Conservation (phyloP, 768 basidiomycete genomes). For the Lentinula sp. region DNA sequence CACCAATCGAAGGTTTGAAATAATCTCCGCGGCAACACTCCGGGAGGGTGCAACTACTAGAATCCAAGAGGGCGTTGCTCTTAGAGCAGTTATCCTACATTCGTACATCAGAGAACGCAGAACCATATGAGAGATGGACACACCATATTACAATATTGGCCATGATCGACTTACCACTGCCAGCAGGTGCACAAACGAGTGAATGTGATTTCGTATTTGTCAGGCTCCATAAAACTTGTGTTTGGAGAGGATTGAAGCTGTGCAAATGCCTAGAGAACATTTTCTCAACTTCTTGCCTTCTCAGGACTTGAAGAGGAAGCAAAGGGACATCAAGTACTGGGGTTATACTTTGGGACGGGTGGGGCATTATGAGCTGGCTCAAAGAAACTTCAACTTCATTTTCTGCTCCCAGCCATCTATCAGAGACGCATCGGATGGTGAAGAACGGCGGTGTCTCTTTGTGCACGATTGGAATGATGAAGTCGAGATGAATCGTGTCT, state of each 20-base stretch:
- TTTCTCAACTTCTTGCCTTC: conserved; percentile 37
- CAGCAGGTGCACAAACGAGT: conserved; percentile 72
- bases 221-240: conserved; percentile 82
- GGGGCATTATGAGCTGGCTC: conserved; percentile 72
- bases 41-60: conserved; percentile 60
- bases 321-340: conserved; percentile 70
- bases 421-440: conserved; percentile 76
- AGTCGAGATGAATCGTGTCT: conserved; percentile 55
- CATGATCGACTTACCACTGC: conserved; percentile 76
- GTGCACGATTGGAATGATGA: conserved; percentile 69
- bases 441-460: conserved; percentile 56
- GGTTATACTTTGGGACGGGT: conserved; percentile 46
- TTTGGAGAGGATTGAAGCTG: conserved; percentile 81
- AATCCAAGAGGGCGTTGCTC: conserved; percentile 41
- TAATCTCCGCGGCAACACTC: conserved; percentile 48
- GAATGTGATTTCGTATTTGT: conserved; percentile 61
- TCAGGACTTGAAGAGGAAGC: conserved; percentile 50
- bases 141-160: conserved; percentile 71
- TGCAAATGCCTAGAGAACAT: conserved; percentile 39
- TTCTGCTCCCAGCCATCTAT: conserved; percentile 92
- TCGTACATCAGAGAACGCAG: conserved; percentile 4
- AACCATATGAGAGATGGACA: conserved; percentile 18
- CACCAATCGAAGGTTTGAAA: conserved; percentile 43
- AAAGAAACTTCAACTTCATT: conserved; percentile 61
- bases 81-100: conserved; percentile 49